Base-by-base conservation (phyloP, 768 basidiomycete species). In the Amanita molliuscula region DNA sequence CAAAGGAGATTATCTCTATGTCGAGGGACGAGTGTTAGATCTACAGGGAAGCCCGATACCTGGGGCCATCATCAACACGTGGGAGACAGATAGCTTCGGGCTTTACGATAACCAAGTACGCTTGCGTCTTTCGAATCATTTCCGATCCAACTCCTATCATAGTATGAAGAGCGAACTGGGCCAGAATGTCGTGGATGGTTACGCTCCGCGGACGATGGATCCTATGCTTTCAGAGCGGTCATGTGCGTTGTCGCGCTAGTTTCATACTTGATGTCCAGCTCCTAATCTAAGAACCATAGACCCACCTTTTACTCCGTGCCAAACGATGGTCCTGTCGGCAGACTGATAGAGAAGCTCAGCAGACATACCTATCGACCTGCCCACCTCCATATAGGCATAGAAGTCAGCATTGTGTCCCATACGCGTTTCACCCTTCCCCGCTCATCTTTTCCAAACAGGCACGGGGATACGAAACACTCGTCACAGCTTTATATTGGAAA, bases 1-100 rank as follows among this genome's bases (percentile, higher is more conserved):
- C 50, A 90, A 88, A 64, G 90, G 89, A 18, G 77, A 88, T 8
- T 86, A 89, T 61, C 69, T 93, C 76, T 89, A 75, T 55, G 83
- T 92, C 45, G 76, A 88, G 59, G 89, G 90, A 0, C 74, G 72
- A 3, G 74, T 92, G 1, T 58, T 78, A 26, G 73, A 79, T 57
- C 81, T 78, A 1, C 66, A 75, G 29, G 87, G 88, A 18, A 66
- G 71, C n/a, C 81, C 82, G 2, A 73, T 92, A 47, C 62, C 79
- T 4, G 69, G 69, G 45, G 86, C 84, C 0, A 57, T 74, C 40
- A 84, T 90, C 52, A 84, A 89, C 47, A 89, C 86, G n/a, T 89
- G 85, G 86, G 85, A 88, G 62, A 81, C 86, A 7, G 88, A 91
- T 56, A 71, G 71, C 0, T 52, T 72, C 44, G 84, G 84, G 58